Conservation (phyloP, 164 flowering plant genomes). For the Litsea cubeba region DNA sequence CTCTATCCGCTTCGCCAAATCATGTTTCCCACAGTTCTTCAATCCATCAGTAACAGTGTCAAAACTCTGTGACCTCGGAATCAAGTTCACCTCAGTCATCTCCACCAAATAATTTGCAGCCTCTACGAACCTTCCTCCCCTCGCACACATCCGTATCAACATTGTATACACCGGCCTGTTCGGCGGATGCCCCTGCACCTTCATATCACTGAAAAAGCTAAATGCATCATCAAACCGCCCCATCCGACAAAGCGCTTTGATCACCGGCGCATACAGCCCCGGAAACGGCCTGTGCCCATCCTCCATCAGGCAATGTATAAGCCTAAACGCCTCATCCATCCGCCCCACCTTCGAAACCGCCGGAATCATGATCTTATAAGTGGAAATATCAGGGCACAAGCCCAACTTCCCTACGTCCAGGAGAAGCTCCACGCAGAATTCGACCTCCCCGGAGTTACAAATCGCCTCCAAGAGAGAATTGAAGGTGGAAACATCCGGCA, state of each 20-base stretch:
- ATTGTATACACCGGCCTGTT: conserved; percentile 90
- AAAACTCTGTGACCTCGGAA: conserved; percentile 68
- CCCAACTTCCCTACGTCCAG: conserved; percentile 54
- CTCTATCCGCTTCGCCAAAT: conserved; percentile 75
- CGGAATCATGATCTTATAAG: conserved; percentile 76
- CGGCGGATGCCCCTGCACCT: conserved; percentile 78
- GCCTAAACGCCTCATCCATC: conserved; percentile 74
- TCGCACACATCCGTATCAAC: conserved; percentile 79
- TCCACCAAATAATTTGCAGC: conserved; percentile 90
- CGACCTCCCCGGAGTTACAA: conserved; percentile 62
- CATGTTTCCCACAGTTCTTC: conserved; percentile 86
- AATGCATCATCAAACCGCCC: conserved; percentile 93
- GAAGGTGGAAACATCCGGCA: conserved; percentile 71
- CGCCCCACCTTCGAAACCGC: conserved; percentile 58
- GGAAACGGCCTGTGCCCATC: conserved; percentile 87
- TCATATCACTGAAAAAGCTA: conserved; percentile 88
- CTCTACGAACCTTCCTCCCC: conserved; percentile 79
- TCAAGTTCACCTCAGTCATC: conserved; percentile 68
- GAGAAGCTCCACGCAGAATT: conserved; percentile 60
- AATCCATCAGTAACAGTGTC: conserved; percentile 95
- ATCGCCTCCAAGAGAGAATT: conserved; percentile 61
- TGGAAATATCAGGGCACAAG: conserved; percentile 51
- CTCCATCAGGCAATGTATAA: conserved; percentile 57
- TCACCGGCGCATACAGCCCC: conserved; percentile 76
- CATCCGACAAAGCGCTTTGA: conserved; percentile 61